Conservation (phyloP, 2,329 filamentous ascomycete genomes). For the Xylariaceae sp. region DNA sequence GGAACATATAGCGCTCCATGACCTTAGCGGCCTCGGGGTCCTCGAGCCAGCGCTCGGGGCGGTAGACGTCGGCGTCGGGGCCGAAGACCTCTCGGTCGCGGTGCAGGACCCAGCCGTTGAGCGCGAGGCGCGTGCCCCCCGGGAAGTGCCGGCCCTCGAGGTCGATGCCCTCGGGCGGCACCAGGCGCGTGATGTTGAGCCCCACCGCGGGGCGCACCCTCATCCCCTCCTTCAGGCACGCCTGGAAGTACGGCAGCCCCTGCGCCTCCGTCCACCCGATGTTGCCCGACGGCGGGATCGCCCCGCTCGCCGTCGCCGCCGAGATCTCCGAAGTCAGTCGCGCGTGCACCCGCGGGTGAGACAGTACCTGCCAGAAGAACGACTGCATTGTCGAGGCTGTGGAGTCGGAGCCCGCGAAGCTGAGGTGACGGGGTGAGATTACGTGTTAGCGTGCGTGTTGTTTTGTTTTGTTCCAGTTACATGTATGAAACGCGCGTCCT, state of each 20-base stretch:
- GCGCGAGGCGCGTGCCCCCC: slow-evolving; percentile 55
- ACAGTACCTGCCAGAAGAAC: slow-evolving; percentile 55
- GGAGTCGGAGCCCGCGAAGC: slow-evolving; percentile 63
- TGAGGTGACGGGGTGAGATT: no score
- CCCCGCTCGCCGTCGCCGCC: slow-evolving; percentile 40
- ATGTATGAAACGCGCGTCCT: no score
- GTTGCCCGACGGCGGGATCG: slow-evolving; percentile 44
- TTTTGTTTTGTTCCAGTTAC: no score
- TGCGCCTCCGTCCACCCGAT: slow-evolving; percentile 53
- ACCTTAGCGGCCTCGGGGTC: slow-evolving; percentile 45
- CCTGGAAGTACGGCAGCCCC: slow-evolving; percentile 56
- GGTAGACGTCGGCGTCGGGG: slow-evolving; percentile 52
- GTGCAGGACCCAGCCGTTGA: slow-evolving; percentile 58
- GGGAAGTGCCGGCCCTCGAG: slow-evolving; percentile 55
- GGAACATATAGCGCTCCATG: slow-evolving; percentile 60
- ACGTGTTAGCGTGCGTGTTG: no score
- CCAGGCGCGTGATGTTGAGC: slow-evolving; percentile 55
- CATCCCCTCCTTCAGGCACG: slow-evolving; percentile 59
- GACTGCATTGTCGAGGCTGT: slow-evolving; percentile 63
- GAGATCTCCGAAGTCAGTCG: slow-evolving; percentile 48
- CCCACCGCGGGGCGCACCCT: slow-evolving; percentile 59
- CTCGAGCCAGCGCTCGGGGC: slow-evolving; percentile 59
- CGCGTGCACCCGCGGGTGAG: slow-evolving; percentile 45
- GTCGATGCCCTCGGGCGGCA: slow-evolving; percentile 54
- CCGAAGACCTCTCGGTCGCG: slow-evolving; percentile 53